Conservation (phyloP, 345 rosid species). For the Barbarea vulgaris region DNA sequence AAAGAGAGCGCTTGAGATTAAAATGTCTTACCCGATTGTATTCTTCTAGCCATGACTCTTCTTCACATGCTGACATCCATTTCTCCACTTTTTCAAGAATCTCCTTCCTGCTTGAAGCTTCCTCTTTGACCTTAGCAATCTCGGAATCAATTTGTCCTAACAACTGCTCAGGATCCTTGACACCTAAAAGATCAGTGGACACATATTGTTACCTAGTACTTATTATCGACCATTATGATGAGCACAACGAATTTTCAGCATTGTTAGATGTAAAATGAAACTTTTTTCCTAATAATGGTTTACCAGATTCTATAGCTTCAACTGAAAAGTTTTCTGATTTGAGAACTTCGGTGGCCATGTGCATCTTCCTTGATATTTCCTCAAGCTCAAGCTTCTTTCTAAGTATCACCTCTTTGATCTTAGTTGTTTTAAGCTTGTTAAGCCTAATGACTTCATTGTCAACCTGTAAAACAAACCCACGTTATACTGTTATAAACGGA, state of each 20-base stretch:
- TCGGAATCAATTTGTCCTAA: slow-evolving; percentile 62
- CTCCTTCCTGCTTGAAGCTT: slow-evolving; percentile 68
- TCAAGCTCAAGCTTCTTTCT: slow-evolving; percentile 70
- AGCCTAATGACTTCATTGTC: slow-evolving; percentile 68
- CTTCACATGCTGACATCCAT: slow-evolving; percentile 72
- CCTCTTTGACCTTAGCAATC: slow-evolving; percentile 66
- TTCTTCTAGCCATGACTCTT: slow-evolving; percentile 82
- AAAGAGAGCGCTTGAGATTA: neutral
- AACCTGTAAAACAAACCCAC: slow-evolving; percentile 45
- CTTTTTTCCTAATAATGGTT: neutral
- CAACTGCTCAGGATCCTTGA: slow-evolving; percentile 50
- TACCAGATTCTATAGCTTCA: slow-evolving; percentile 64
- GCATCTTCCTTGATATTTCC: slow-evolving; percentile 68
- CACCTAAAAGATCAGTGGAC: slow-evolving; percentile 43
- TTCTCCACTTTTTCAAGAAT: slow-evolving; percentile 76
- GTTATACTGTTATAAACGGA: neutral
- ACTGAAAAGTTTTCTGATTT: slow-evolving; percentile 42
- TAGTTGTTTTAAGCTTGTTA: slow-evolving; percentile 59
- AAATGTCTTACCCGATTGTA: slow-evolving; percentile 58
- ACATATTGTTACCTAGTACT: neutral
- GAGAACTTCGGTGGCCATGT: slow-evolving; percentile 53
- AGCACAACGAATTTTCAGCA: neutral
- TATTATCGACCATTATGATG: neutral
- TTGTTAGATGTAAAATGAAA: neutral
- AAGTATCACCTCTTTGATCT: slow-evolving; percentile 67